A percentile compares a stretch with the other conserved stretches of the same genome.
Evolutionary conservation across 2,329 filamentous ascomycete species (phyloP).

Genomic region (Phialemonium atrogriseum): DNA sequence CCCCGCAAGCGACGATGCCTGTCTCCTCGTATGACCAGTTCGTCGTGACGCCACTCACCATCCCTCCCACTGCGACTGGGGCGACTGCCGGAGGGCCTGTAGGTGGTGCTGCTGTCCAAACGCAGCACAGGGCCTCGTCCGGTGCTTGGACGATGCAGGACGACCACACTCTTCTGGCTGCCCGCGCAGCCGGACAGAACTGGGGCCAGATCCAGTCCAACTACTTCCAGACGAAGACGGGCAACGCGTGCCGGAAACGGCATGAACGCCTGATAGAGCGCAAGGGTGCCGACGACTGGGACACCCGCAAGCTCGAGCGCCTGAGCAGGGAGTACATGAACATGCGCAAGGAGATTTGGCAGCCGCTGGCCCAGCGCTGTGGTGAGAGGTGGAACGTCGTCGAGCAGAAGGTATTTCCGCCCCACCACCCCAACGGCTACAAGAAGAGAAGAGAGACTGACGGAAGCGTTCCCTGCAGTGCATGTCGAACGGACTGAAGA

Average conservation of each 20-base stretch:
- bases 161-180: conserved; percentile 63
- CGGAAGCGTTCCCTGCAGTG: conserved; percentile 42
- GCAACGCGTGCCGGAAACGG: conserved; percentile 82
- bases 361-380: conserved; percentile 58
- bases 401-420: conserved; percentile 49
- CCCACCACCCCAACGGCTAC: background rate
- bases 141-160: conserved; percentile 67
- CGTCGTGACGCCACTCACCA: conserved; percentile 22
- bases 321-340: conserved; percentile 73
- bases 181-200: conserved; percentile 68
- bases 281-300: conserved; percentile 68
- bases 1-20: conserved; percentile 15
- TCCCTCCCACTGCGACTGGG: conserved; percentile 15
- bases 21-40: conserved; percentile 23
- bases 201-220: conserved; percentile 73
- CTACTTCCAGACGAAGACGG: conserved; percentile 69
- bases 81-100: conserved; percentile 16
- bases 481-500: conserved; percentile 78
- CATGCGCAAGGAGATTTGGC: conserved; percentile 76
- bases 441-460: background rate
- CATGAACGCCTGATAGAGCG: conserved; percentile 79
- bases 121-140: conserved; percentile 46
- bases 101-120: conserved; percentile 18
- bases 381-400: conserved; percentile 78
- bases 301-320: conserved; percentile 63